A percentile compares a stretch with the other conserved stretches of the same genome.
Evolutionary conservation across 257 asterid species (phyloP).

Genomic region (Solanum bukasovii): DNA sequence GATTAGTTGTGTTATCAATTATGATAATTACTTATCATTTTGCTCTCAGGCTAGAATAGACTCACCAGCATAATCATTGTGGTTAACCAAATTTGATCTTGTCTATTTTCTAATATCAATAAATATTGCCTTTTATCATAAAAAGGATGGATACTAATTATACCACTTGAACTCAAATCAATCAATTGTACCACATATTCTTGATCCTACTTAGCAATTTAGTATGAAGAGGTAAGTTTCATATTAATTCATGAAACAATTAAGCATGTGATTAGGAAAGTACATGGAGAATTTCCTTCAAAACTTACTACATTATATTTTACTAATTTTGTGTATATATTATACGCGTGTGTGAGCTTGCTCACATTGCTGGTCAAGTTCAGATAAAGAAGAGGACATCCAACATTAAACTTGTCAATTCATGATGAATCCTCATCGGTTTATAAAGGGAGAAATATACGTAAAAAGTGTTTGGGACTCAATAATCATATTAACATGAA

Average conservation of each 20-base stretch:
- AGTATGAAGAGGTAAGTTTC: not conserved
- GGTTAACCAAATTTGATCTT: slow-evolving; percentile 1
- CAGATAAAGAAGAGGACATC: not conserved
- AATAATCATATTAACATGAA: not conserved
- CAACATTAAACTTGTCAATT: not conserved
- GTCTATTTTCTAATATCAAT: not conserved
- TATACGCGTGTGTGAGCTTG: not conserved
- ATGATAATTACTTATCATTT: not conserved
- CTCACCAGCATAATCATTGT: not conserved
- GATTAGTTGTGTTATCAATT: not conserved
- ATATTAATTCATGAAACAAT: not conserved
- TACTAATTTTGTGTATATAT: not conserved
- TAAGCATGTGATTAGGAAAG: not conserved
- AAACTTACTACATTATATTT: not conserved
- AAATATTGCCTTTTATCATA: not conserved
- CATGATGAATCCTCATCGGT: not conserved
- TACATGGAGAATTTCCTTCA: not conserved
- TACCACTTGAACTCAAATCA: not conserved
- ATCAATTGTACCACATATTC: not conserved
- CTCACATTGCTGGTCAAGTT: not conserved
- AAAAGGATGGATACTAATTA: not conserved
- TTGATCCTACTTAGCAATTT: not conserved
- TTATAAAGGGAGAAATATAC: too few species aligned
- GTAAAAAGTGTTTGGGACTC: not conserved
- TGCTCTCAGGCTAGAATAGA: not conserved